These are phyloP conservation scores for Metschnikowia lunata DNA, from an alignment of 805 yeast species.

Conservation along the genomic window DNA sequence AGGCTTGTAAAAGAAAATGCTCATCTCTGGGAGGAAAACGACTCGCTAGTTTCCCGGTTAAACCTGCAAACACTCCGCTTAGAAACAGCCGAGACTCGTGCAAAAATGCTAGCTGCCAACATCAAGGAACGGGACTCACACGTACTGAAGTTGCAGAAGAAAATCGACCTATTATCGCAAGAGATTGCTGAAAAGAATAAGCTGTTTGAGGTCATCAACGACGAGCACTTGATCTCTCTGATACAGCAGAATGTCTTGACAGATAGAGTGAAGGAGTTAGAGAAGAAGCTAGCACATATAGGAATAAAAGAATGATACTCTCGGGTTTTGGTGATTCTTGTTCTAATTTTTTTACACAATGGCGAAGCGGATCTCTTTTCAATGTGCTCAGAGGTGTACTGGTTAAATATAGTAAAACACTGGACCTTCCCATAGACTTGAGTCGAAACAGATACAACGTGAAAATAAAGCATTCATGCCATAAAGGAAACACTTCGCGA, in stretches of 20 bases:
- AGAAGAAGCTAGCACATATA: slow-evolving; percentile 11
- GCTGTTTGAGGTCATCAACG: slow-evolving; percentile 57
- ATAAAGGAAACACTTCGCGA: too few relatives aligned
- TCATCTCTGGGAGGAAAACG: slow-evolving; percentile 20
- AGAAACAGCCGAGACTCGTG: slow-evolving; percentile 21
- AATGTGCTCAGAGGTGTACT: too few relatives aligned
- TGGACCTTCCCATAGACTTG: too few relatives aligned
- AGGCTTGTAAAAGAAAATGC: slow-evolving; percentile 17
- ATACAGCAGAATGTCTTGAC: slow-evolving; percentile 52
- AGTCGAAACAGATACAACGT: too few relatives aligned
- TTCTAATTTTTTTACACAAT: too few relatives aligned
- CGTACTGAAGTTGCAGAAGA: slow-evolving; percentile 7
- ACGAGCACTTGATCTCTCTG: slow-evolving; percentile 57
- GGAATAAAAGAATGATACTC: too few relatives aligned
- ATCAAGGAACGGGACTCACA: slow-evolving; percentile 10
- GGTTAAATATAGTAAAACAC: too few relatives aligned
- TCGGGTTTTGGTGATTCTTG: too few relatives aligned
- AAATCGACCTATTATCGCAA: slow-evolving; percentile 21
- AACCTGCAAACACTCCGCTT: slow-evolving; percentile 24
- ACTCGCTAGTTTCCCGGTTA: slow-evolving; percentile 20
- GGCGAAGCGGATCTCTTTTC: too few relatives aligned
- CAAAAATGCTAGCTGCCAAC: slow-evolving; percentile 14
- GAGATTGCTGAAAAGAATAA: slow-evolving; percentile 47
- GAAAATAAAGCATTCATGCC: too few relatives aligned
- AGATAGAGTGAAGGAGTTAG: slow-evolving; percentile 34